Base-by-base conservation (phyloP, 2,329 filamentous ascomycete genomes). In the Beauveria asiatica region DNA sequence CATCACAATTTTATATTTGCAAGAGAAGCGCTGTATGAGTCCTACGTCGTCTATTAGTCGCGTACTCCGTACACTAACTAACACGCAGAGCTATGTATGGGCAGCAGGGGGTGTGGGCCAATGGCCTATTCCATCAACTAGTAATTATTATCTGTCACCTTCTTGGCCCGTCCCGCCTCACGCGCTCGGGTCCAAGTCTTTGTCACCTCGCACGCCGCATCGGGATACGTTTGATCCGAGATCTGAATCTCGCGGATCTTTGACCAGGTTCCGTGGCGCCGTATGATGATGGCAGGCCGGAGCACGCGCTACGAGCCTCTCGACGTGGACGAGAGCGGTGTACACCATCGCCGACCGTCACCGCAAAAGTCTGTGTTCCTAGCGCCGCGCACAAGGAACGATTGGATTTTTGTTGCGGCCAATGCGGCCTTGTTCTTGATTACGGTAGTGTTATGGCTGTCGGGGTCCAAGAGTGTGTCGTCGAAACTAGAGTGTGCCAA, bases 101-200 rank as follows among this genome's bases (percentile, higher is more conserved):
- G 55, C 55, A n/a, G n/a, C 46, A 49, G 25, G 55, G 45, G 33
- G 44, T 57, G 55, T 42, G 53, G 53, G 52, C 52, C 37, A 54
- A 30, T 54, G 39, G 52, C 41, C 39, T 44, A 54, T 49, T 49
- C 25, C 30, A 25, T 41, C 52, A 16, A 16, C 52, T 54, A 54
- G 25, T 19, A 49, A 11, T 54, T 54, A 44, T 44, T 54, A 19
- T 53, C 19, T 39, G 39, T 54, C 39, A 39, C 39, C 52, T 44
- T 42, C 44, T 45, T 17, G 17, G 8, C 16, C 42, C 11, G 23
- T 45, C 41, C 41, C 33, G 33, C 44, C 33, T 41, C 37, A 42
- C 33, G 13, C 37, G 13, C 37, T 21, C 37, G 21, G 41, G 19
- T 21, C 30, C 41, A 30, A 17, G 17, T 51, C n/a, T 37, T 19